Conservation (phyloP, 2,329 filamentous ascomycete genomes). For the Sporothrix humicola region DNA sequence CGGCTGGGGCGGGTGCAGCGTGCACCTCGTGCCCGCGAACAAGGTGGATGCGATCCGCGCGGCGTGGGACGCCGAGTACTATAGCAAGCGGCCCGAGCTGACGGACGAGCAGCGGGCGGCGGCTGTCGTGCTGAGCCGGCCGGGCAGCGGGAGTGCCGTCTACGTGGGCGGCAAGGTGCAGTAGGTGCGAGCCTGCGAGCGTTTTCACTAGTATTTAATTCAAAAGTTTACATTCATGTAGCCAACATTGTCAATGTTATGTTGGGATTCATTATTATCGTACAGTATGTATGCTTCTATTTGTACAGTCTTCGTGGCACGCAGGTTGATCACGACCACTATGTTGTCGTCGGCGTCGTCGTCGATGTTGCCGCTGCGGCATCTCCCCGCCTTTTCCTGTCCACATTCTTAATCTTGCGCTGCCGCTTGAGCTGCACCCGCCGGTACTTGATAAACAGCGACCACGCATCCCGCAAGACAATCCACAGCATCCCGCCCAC, state of each 20-base stretch:
- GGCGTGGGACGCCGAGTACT: constrained; percentile 83
- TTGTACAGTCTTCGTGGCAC: no score
- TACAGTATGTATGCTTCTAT: background rate
- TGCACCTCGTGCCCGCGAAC: constrained; percentile 86
- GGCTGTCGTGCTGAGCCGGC: constrained; percentile 88
- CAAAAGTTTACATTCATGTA: background rate
- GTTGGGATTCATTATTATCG: background rate
- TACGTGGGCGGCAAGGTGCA: constrained; percentile 47
- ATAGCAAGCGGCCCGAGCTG: constrained; percentile 64
- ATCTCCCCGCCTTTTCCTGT: constrained; percentile 37
- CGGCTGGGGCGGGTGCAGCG: constrained; percentile 95
- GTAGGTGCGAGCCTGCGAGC: background rate
- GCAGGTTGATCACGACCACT: no score
- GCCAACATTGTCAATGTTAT: no score
- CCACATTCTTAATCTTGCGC: constrained; percentile 60
- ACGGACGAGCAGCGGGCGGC: constrained; percentile 74
- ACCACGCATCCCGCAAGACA: constrained; percentile 73
- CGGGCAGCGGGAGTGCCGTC: constrained; percentile 73
- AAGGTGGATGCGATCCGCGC: constrained; percentile 78
- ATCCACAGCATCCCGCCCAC: constrained; percentile 89
- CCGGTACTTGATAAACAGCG: constrained; percentile 68
- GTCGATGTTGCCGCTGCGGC: background rate
- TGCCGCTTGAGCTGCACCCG: constrained; percentile 62
- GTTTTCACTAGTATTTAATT: background rate
- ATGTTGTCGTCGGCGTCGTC: constrained; percentile 34